Evolutionary conservation across 305 asterid genomes (phyloP).

Genomic region (Fraxinus latifolia): DNA sequence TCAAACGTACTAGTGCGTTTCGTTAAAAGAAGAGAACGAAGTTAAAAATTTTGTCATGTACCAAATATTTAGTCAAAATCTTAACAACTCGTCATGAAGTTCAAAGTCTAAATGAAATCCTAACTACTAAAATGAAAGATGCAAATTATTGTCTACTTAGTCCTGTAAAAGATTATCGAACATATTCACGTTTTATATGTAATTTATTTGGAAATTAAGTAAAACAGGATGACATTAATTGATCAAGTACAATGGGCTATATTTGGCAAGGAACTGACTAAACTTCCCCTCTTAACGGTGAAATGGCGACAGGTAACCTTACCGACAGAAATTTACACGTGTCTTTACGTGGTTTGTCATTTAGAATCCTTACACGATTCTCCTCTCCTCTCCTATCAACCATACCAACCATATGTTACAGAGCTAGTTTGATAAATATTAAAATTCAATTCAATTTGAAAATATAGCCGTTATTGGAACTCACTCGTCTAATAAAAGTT

Average conservation of each 20-base stretch:
- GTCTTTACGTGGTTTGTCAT: conserved; percentile 25
- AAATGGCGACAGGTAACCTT: not conserved
- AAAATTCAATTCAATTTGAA: too few species aligned
- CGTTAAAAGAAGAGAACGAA: not conserved
- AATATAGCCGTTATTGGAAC: too few species aligned
- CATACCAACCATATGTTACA: not conserved
- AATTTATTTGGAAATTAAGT: not conserved
- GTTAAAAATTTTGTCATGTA: not conserved
- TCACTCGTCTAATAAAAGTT: too few species aligned
- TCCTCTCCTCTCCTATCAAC: conserved; percentile 14
- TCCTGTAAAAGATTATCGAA: not conserved
- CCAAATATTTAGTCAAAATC: not conserved
- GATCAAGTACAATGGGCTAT: not conserved
- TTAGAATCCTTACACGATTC: conserved; percentile 7
- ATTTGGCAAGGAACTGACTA: conserved; percentile 13
- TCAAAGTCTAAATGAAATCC: not conserved
- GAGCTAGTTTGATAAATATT: too few species aligned
- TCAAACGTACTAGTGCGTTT: not conserved
- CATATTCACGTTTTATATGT: not conserved
- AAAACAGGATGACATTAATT: not conserved
- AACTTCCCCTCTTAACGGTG: not conserved
- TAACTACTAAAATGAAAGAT: not conserved
- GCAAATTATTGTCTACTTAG: not conserved
- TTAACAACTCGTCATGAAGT: not conserved
- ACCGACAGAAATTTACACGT: conserved; percentile 5